Evolutionary conservation across 73 alveolate genomes (phyloP), one percentile per base, ranked within the genome.

Genomic region (Paramecium pentaurelia): DNA sequence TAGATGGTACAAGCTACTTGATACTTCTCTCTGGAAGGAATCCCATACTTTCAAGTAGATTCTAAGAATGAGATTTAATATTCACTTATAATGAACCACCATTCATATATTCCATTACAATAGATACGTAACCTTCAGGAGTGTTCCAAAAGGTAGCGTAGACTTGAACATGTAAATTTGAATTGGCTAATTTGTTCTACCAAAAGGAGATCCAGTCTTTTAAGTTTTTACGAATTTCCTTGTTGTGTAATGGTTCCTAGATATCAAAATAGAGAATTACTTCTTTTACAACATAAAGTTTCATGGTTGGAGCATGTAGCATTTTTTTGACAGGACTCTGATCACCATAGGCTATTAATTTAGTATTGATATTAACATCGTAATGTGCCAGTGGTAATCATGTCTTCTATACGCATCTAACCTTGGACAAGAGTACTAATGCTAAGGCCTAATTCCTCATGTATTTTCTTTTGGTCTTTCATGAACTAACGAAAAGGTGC

Each of bases 251-350:
- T 2, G 98, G 98, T 40, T 80, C 91, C 91, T 80, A 45, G 18
- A 16, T 44, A 25, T 54, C 36, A 54, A 4, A 16, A 20, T 22
- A n/a, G 27, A 12, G 16, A 25, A 32, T 16, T 80, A 95, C 97
- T 71, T 95, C 97, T 93, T 95, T 95, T 34, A 93, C 92, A 36
- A 90, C 86, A 85, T 92, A 95, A 11, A 95, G 51, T 44, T 92
- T 42, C 45, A 95, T 87, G 3, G 97, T 77, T n/a, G 98, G 98
- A 7, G 98, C 98, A 89, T 95, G 98, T 12, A 95, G 85, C 95
- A 90, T 93, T 91, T 95, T 95, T 71, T 93, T 95, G 7, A 95
- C 97, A 27, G 96, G 88, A 28, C 98, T 80, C 96, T 51, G 92
- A 73, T 80, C 91, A 18, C 64, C 91, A 80, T 80, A 80, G 22